A percentile compares a stretch with the other conserved stretches of the same genome.
Evolutionary conservation across 192 early-diverging fungal species (phyloP).

Genomic region (Entrophospora sp.): DNA sequence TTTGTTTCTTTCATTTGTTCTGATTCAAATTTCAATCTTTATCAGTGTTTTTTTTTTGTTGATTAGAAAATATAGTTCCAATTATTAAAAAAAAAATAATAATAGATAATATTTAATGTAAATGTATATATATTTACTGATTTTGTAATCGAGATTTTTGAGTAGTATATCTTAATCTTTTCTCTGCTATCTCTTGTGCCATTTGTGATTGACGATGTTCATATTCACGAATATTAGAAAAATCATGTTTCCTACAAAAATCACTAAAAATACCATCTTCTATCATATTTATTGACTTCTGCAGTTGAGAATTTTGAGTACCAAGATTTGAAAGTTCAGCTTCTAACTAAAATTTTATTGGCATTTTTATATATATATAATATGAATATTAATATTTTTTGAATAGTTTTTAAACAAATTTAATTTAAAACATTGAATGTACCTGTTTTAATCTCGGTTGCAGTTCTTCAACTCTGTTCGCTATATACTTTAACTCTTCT

Average conservation of each 20-base stretch:
- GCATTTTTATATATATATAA: too few relatives aligned
- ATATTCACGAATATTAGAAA: conserved; percentile 78
- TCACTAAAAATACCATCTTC: conserved; percentile 65
- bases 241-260: conserved; percentile 69
- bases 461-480: conserved; percentile 27
- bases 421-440: background rate
- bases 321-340: conserved; percentile 37
- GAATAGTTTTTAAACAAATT: background rate
- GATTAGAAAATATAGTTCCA: too few relatives aligned
- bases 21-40: conserved; percentile 59
- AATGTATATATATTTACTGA: conserved; percentile 38
- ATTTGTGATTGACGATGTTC: conserved; percentile 65
- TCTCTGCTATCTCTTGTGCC: conserved; percentile 65
- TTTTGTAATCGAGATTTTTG: conserved; percentile 71
- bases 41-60: too few relatives aligned
- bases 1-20: conserved; percentile 56
- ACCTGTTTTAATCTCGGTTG: conserved; percentile 25
- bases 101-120: background rate
- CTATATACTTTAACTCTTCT: conserved; percentile 48
- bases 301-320: conserved; percentile 30
- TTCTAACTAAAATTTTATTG: conserved; percentile 12
- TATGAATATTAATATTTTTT: too few relatives aligned
- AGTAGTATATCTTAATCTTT: conserved; percentile 64
- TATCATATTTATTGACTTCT: conserved; percentile 26
- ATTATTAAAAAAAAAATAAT: too few relatives aligned